Conservation (phyloP, 176 grass and related monocot species). For the Thalia dealbata region DNA sequence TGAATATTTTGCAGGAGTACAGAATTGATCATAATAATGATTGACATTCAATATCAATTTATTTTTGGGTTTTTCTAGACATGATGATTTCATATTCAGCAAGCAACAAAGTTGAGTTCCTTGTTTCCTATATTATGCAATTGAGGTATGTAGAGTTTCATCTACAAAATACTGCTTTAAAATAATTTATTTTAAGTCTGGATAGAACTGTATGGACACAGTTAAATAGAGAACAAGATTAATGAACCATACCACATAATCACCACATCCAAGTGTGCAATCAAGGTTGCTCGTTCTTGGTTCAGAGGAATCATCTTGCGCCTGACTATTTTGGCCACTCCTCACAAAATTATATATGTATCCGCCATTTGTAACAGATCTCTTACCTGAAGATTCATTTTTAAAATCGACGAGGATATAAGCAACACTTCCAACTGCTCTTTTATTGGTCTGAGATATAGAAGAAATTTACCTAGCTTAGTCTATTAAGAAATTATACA, state of each 20-base stretch:
- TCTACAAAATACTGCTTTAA: too few species aligned
- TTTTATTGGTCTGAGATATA: constrained; percentile 58
- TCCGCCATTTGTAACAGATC: constrained; percentile 54
- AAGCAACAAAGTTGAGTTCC: too few species aligned
- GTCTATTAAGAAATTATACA: neutral
- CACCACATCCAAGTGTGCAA: constrained; percentile 53
- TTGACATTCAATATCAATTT: too few species aligned
- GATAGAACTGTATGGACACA: too few species aligned
- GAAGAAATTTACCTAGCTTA: neutral
- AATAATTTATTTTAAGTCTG: too few species aligned
- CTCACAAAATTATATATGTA: constrained; percentile 73
- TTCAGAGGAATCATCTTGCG: constrained; percentile 17
- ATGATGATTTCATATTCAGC: too few species aligned
- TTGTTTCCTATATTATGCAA: too few species aligned
- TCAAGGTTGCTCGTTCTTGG: constrained; percentile 35
- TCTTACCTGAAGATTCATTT: constrained; percentile 39
- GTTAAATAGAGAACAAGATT: neutral
- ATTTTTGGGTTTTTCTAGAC: too few species aligned
- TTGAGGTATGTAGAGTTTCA: too few species aligned
- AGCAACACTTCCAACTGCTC: constrained; percentile 27
- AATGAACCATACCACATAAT: constrained; percentile 58
- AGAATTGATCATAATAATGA: too few species aligned
- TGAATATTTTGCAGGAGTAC: too few species aligned
- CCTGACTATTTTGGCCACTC: constrained; percentile 26
- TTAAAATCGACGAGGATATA: constrained; percentile 53